Base-by-base conservation (phyloP, 176 grass and related monocot genomes). In the Cenchrus fungigraminus region DNA sequence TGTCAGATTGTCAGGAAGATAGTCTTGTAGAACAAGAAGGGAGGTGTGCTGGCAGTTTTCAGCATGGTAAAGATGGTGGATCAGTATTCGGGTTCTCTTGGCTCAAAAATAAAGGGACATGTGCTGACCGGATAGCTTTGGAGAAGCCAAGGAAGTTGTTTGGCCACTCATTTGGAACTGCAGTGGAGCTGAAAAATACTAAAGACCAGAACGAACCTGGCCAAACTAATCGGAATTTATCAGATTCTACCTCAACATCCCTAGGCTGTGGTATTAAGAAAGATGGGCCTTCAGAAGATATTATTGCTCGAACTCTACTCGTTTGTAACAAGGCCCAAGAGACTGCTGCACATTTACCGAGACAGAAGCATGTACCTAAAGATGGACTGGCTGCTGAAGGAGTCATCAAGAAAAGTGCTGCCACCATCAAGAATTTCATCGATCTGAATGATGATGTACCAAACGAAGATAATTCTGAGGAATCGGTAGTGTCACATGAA, bases 381-480 rank as follows among this genome's bases (percentile, higher is more conserved):
- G 84, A 60, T 83, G 73, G 74, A 31, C 67, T 79, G 37, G 47
- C 42, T 77, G 12, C 65, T 82, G 86, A 82, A 85, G 71, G 49
- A 61, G 58, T 40, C 37, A 25, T 42, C 61, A 82, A 61, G 3
- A 83, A 86, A 89, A 76, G 63, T 52, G 28, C 52, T 2, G 54
- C 20, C 34, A 8, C 75, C 1, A 8, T 65, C 50, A 83, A 22
- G 70, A 86, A 77, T 76, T 76, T 87, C 55, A 91, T 97, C n/a
- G 89, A 94, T 91, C 64, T 97, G 51, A 97, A 97, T 89, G 89
- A 91, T 80, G 75, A 88, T 57, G 49, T 82, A 87, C 77, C 88
- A 52, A 75, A 81, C 32, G 79, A 80, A 52, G 89, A 80, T 19
- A 75, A 88, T 55, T 91, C 70, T 57, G 85, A 90, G 70, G 75